These are phyloP conservation scores for Globisporangium apiculatum DNA, from an alignment of 352 stramenopile genomes.

Conservation along the genomic window DNA sequence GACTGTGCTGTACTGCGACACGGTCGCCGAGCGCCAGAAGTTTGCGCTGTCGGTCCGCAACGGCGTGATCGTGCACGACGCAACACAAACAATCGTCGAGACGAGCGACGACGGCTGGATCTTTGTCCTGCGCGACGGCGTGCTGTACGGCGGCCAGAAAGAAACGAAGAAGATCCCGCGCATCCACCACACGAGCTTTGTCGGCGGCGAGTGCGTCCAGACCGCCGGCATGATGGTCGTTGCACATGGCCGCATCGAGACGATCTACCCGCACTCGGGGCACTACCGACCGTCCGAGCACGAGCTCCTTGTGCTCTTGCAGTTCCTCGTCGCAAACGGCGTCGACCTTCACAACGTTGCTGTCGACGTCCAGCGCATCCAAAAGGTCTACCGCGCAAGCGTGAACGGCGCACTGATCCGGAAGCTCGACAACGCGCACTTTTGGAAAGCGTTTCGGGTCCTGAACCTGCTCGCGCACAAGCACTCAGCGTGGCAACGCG, in stretches of 20 bases:
- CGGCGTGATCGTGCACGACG: slow-evolving; percentile 57
- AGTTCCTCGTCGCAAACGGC: slow-evolving; percentile 88
- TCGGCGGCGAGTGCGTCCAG: slow-evolving; percentile 94
- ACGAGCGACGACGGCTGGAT: slow-evolving; percentile 95
- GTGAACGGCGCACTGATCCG: slow-evolving; percentile 63
- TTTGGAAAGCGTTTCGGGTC: slow-evolving; percentile 71
- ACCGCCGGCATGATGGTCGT: slow-evolving; percentile 96
- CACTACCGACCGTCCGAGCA: slow-evolving; percentile 95
- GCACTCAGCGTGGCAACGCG: slow-evolving; percentile 65
- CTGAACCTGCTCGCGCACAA: slow-evolving; percentile 75
- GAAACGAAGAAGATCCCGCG: slow-evolving; percentile 90
- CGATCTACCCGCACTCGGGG: slow-evolving; percentile 96
- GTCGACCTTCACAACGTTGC: slow-evolving; percentile 87
- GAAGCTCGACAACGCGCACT: slow-evolving; percentile 83
- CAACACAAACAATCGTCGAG: slow-evolving; percentile 68
- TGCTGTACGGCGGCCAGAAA: slow-evolving; percentile 93
- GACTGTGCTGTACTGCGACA: slow-evolving; percentile 93
- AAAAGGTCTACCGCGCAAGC: slow-evolving; percentile 91
- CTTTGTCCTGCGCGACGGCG: slow-evolving; percentile 93
- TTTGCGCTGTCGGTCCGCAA: slow-evolving; percentile 82
- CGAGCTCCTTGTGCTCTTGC: slow-evolving; percentile 92
- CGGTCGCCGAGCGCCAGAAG: slow-evolving; percentile 80
- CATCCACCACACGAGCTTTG: slow-evolving; percentile 98
- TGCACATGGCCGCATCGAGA: slow-evolving; percentile 84
- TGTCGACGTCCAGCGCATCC: slow-evolving; percentile 94